phyloP scores from a whole-genome alignment of 148 eudicot species.

The Silene conica region DNA sequence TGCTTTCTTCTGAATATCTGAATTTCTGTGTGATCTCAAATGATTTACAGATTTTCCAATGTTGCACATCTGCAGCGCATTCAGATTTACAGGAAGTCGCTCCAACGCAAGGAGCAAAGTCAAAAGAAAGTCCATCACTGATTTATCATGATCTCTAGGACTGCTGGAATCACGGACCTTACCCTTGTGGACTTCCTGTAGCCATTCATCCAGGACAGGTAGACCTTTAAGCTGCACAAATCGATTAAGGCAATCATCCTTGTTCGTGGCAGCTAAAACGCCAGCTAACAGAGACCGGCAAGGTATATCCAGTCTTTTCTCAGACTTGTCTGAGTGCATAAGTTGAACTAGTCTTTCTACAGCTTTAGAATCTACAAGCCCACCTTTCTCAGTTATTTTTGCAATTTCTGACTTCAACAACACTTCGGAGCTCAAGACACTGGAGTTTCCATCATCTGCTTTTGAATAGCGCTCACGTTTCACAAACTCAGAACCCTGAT shows the following conservation, averaged over 20 bases:
- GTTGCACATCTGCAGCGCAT: constrained; percentile 74
- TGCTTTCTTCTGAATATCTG: constrained; percentile 92
- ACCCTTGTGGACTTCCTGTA: constrained; percentile 83
- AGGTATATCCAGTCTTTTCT: constrained; percentile 53
- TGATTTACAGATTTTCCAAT: constrained; percentile 93
- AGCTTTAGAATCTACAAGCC: constrained; percentile 60
- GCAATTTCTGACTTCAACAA: constrained; percentile 61
- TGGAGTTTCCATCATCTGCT: constrained; percentile 53
- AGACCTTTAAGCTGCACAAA: constrained; percentile 87
- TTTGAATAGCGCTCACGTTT: constrained; percentile 62
- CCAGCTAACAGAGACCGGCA: constrained; percentile 62
- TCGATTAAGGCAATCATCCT: constrained; percentile 64
- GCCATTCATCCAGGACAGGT: constrained; percentile 81
- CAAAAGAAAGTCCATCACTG: constrained; percentile 78
- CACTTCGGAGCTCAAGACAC: constrained; percentile 41
- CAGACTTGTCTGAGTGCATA: constrained; percentile 62
- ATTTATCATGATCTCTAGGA: constrained; percentile 64
- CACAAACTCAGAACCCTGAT: constrained; percentile 49
- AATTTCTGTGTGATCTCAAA: constrained; percentile 67
- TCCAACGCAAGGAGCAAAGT: constrained; percentile 83
- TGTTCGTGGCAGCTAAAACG: constrained; percentile 76
- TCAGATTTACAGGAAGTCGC: constrained; percentile 86
- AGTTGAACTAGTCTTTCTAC: constrained; percentile 81
- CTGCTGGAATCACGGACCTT: constrained; percentile 54
- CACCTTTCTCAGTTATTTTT: constrained; percentile 66